Base-by-base conservation (phyloP, 345 rosid genomes). In the Aquilaria yunnanensis region DNA sequence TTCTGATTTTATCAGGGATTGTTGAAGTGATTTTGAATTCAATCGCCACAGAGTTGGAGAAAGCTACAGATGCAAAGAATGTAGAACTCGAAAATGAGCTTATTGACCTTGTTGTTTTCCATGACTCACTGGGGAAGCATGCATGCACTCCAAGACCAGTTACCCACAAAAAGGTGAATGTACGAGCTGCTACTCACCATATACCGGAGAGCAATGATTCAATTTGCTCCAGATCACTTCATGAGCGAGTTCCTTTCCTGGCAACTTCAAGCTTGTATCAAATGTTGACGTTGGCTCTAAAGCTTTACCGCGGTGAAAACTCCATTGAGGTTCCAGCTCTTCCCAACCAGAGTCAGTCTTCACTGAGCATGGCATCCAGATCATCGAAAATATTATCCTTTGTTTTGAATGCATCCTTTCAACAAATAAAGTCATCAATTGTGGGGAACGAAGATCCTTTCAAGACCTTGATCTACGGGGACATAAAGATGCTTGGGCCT, bases 211-310 rank as follows among this genome's bases (percentile, higher is more conserved):
- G 66, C 51, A 41, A 46, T 62, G 79, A 75, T 56, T 68, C 73
- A 41, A 71, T 81, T 63, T 70, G 66, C 69, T 47, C 48, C 59
- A 69, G 60, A 56, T 63, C 70, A 54, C 57, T 58, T 57, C 85
- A 73, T 59, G 85, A 81, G 58, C 74, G 41, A 62, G 69, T 72
- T 55, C 72, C 83, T 47, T 86, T 82, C 73, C 74, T 90, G 79
- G 63, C 90, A 66, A 84, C 90, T 71, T 84, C 96, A 73, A 87
- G 83, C 69, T 78, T 90, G 62, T 73, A 70, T 70, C 88, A 84
- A 78, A 62, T 87, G 47, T 68, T 85, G 74, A 77, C 74, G 62
- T 67, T 64, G 61, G 65, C 63, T 0, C 63, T 84, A 63, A 69
- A 77, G 58, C 75, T 68, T 14, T 62, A 54, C 66, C 66, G 49